Conservation (phyloP, 208 protist species). For the Tritrichomonas musculus region DNA sequence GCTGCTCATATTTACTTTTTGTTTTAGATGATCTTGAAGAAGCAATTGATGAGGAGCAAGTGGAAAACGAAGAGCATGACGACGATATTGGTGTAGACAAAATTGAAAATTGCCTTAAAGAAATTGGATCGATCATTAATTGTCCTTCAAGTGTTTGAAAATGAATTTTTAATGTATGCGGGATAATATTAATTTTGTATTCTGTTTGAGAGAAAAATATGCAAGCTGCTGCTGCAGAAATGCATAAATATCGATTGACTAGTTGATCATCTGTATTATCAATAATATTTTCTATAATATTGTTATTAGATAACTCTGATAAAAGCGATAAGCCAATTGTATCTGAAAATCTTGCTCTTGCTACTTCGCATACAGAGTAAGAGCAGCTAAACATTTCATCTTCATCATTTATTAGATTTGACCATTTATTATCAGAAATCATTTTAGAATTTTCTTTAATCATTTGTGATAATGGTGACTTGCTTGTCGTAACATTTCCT, state of each 20-base stretch:
- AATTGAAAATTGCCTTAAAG: neutral
- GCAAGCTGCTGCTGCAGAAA: neutral
- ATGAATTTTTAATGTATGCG: neutral
- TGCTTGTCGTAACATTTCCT: neutral
- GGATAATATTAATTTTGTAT: neutral
- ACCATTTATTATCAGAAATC: too few species aligned
- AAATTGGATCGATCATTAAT: neutral
- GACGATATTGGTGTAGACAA: neutral
- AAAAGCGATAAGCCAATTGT: neutral
- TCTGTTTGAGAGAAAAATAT: neutral
- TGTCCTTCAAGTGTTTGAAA: neutral
- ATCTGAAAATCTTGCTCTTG: neutral
- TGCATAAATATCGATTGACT: neutral
- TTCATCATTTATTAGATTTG: too few species aligned
- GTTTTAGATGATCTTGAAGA: too few species aligned
- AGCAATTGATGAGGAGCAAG: too few species aligned
- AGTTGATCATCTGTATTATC: too few species aligned
- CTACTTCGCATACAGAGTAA: neutral
- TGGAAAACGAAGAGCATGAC: too few species aligned
- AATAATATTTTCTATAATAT: neutral
- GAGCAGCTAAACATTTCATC: neutral
- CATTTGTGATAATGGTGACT: neutral
- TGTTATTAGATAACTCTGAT: neutral
- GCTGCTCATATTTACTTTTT: too few species aligned
- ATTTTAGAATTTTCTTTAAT: neutral